Percentiles rank a stretch among this genome's conserved stretches.
Conservation (phyloP, 2,329 filamentous ascomycete species). For the Fusarium armeniacum region DNA sequence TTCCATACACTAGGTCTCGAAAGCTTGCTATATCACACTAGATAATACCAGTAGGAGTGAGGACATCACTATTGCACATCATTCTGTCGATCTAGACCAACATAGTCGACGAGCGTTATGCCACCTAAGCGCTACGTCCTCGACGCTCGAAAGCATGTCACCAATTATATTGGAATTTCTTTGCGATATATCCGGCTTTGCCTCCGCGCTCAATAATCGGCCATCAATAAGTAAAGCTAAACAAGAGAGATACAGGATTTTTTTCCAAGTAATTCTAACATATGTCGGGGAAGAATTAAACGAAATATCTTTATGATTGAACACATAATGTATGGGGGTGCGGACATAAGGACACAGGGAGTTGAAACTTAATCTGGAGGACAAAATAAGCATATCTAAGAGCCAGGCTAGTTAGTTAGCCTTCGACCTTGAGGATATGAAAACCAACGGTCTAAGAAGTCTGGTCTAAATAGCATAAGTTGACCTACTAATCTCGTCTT, state of each 20-base stretch:
- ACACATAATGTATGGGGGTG: neutral
- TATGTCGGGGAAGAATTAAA: neutral
- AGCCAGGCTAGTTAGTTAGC: too few relatives aligned
- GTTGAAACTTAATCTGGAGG: neutral
- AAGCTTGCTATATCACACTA: neutral
- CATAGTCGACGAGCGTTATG: neutral
- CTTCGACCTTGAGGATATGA: too few relatives aligned
- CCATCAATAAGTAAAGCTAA: neutral
- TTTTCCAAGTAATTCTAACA: fast-evolving
- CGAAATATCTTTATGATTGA: neutral
- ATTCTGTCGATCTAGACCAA: too few relatives aligned
- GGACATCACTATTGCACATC: neutral
- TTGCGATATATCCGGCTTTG: neutral
- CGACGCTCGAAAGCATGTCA: neutral
- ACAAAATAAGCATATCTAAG: neutral
- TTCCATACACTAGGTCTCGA: too few relatives aligned
- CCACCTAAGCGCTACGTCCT: too few relatives aligned
- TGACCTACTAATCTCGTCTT: too few relatives aligned
- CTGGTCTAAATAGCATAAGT: too few relatives aligned
- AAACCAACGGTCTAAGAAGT: too few relatives aligned
- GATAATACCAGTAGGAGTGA: neutral
- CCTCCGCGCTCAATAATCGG: neutral
- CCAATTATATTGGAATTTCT: neutral
- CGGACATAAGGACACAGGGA: neutral
- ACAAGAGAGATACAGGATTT: neutral